Conservation (phyloP, 345 rosid species). For the Atalantia buxifolia region DNA sequence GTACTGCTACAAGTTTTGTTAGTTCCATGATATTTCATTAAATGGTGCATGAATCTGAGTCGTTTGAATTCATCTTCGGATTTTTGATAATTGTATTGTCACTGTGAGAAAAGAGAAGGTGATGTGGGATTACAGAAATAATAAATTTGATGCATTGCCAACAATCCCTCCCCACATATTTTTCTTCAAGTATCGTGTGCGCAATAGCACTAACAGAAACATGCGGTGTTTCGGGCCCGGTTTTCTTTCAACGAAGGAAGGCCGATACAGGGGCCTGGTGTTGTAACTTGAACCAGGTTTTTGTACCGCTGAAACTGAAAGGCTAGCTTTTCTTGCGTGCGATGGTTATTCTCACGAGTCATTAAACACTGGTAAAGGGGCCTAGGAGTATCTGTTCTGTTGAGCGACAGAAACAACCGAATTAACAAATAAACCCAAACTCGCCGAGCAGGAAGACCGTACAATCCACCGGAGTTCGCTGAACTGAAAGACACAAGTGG, state of each 20-base stretch:
- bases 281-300: too few species aligned
- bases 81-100: background rate
- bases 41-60: background rate
- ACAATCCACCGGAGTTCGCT: too few species aligned
- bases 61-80: background rate
- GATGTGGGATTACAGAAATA: background rate
- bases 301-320: too few species aligned
- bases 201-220: too few species aligned
- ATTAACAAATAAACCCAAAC: too few species aligned
- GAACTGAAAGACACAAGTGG: too few species aligned
- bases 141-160: background rate
- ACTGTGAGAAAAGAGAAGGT: background rate
- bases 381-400: too few species aligned
- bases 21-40: background rate
- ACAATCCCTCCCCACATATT: background rate
- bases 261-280: background rate
- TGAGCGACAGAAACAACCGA: too few species aligned
- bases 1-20: background rate
- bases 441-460: too few species aligned
- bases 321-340: too few species aligned
- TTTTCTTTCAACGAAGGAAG: background rate
- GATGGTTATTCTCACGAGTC: too few species aligned
- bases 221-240: background rate
- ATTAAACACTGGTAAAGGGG: too few species aligned
- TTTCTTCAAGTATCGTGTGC: background rate